phyloP scores from a whole-genome alignment of 495 filamentous ascomycete genomes.

The Hypoxylon crocopeplum region DNA sequence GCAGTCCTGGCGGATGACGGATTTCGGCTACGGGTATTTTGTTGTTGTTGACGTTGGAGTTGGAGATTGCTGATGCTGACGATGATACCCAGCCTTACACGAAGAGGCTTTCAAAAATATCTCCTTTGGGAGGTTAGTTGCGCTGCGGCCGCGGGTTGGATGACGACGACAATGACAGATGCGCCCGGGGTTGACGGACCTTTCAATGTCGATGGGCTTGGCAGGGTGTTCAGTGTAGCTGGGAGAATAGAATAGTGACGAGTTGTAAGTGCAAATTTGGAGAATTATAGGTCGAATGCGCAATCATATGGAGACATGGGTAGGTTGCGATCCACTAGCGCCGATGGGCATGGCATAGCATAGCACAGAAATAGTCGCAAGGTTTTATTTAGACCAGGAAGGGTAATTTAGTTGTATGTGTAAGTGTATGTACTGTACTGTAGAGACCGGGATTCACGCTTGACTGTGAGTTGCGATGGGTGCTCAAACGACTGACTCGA shows the following conservation, averaged over 20 bases:
- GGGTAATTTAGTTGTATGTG: too few species aligned
- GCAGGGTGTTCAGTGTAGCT: conserved; percentile 7
- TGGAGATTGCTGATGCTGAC: conserved; percentile 7
- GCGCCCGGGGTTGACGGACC: conserved; percentile 22
- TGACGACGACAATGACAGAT: conserved; percentile 14
- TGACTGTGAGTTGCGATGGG: neutral
- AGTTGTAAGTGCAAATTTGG: neutral
- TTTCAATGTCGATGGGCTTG: conserved; percentile 4
- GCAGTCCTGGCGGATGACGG: conserved; percentile 2
- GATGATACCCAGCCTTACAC: conserved; percentile 15
- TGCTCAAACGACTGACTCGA: conserved; percentile 31
- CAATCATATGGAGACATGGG: conserved; percentile 20
- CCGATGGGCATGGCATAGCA: conserved; percentile 5
- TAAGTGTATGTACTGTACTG: too few species aligned
- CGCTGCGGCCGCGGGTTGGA: conserved; percentile 8
- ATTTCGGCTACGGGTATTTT: conserved; percentile 6
- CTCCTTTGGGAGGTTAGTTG: conserved; percentile 9
- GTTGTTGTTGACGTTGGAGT: neutral
- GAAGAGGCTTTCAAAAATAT: neutral
- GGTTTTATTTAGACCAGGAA: too few species aligned
- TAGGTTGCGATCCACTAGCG: conserved; percentile 12
- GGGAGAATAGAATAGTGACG: conserved; percentile 7
- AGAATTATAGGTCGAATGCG: conserved; percentile 5
- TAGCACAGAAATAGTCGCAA: conserved; percentile 3
- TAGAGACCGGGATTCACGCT: conserved; percentile 5